A percentile compares a stretch with the other conserved stretches of the same genome.
phyloP scores from a whole-genome alignment of 2,329 filamentous ascomycete species.

The Neofusicoccum parvum region DNA sequence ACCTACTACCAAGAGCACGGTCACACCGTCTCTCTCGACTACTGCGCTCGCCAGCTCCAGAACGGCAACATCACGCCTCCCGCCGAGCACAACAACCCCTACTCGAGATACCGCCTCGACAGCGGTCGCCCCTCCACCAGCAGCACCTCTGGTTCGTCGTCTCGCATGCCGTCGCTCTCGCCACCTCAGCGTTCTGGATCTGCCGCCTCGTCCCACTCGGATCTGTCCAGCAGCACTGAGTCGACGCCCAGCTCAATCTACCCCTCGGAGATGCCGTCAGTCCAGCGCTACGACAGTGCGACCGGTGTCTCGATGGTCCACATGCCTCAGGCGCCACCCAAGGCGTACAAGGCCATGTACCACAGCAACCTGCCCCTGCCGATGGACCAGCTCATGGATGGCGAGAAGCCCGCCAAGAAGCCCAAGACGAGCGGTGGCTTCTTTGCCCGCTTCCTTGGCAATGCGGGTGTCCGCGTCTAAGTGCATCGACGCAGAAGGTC shows the following conservation, averaged over 20 bases:
- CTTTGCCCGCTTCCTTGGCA: constrained; percentile 23
- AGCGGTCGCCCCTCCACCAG: constrained; percentile 33
- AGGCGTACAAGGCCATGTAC: constrained; percentile 25
- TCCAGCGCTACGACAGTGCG: constrained; percentile 44
- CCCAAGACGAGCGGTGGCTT: constrained; percentile 32
- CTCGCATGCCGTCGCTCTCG: constrained; percentile 53
- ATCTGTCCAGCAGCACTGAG: constrained; percentile 30
- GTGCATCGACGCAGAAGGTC: background rate
- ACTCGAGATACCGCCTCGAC: constrained; percentile 38
- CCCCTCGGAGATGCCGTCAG: constrained; percentile 34
- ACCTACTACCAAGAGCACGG: constrained; percentile 9
- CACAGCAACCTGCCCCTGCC: background rate
- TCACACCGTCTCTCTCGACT: constrained; percentile 25
- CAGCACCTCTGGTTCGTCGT: constrained; percentile 39
- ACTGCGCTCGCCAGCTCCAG: constrained; percentile 43
- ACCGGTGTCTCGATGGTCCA: constrained; percentile 47
- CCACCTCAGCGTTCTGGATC: constrained; percentile 45
- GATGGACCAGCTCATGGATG: constrained; percentile 33
- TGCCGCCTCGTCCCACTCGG: constrained; percentile 25
- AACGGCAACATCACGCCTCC: constrained; percentile 38
- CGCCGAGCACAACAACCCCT: constrained; percentile 37
- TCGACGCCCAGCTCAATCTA: constrained; percentile 39
- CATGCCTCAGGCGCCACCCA: constrained; percentile 38
- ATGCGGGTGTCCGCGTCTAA: constrained; percentile 3
- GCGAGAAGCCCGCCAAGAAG: constrained; percentile 43